Evolutionary conservation across 352 stramenopile genomes (phyloP), one percentile per base, ranked within the genome.

Genomic region (Globisporangium carolinianum): DNA sequence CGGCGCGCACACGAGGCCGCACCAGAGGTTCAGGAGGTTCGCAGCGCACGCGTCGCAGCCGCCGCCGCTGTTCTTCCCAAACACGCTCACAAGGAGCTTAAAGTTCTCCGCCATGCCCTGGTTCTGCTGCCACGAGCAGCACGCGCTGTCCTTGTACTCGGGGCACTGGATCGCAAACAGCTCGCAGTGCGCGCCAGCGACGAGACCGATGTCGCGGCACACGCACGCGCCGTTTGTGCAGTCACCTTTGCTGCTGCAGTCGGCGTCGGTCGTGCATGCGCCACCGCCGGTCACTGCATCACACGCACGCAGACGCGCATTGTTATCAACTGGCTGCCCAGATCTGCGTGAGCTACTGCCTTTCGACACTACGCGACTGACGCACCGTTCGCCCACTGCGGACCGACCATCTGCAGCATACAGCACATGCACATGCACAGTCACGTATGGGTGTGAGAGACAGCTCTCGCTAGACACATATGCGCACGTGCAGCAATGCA

Each of bases 101-200:
- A 94, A 94, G 63, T 95, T 95, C 62, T 93, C 72, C 37, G 85
- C 88, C 63, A 96, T 75, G 1, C 72, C 84, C 51, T 91, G 83
- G 62, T 96, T 96, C 70, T 96, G 87, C 65, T 96, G 84, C 87
- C 87, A 96, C 51, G 83, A 89, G 66, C 87, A 96, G 65, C 87
- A 96, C 5, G 85, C 83, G 0, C 66, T 57, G 53, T 79, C 69
- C 43, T 74, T 73, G 69, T 95, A 95, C 45, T 86, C 80, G n/a
- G 87, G 87, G 57, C 87, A 96, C 57, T 95, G 84, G 60, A 94
- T 85, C 50, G 72, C 59, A 49, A 83, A 87, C 47, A 86, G 67
- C 36, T 83, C 61, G 65, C 83, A 94, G 59, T 87, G 78, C n/a
- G 79, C 64, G 7, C 83, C 83, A 2, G 83, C 81, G 6, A 78